Evolutionary conservation across 1,284 basidiomycete species (phyloP), one percentile per base, ranked within the genome.

Genomic region (Volvariella volvacea): DNA sequence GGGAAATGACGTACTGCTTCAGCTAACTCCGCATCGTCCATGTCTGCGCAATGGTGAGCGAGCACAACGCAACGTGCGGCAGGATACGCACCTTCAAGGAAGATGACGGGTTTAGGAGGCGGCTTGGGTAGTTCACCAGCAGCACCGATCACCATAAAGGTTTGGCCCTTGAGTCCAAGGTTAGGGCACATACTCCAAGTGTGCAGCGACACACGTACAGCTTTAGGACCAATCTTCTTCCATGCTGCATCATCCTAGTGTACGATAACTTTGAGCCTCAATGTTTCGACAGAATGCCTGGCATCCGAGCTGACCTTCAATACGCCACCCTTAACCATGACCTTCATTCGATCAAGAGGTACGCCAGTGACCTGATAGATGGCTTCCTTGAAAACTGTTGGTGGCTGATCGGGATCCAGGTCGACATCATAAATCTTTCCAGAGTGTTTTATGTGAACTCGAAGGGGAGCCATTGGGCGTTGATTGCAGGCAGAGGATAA

Each of bases 251-350:
- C 88, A 57, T 96, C 92, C 88, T 92, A 41, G 14, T 28, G 9
- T n/a, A 36, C 6, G 15, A 38, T 19, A 37, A 44, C 39, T 8
- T 28, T 33, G n/a, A 50, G n/a, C 48, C 39, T 50, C 43, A 41
- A 42, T 37, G 38, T 21, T 22, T 33, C n/a, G n/a, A n/a, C n/a
- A n/a, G 56, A 16, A 31, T 30, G 19, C 16, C 48, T n/a, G 21
- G 37, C 30, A 38, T 14, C 16, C 22, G 37, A 39, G 50, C 58
- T 16, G 44, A 85, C 88, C 77, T 92, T 93, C 60, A 96, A 76
- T 54, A 91, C 76, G n/a, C 90, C 90, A 40, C 90, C 90, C 62
- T 96, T 97, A 61, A 95, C 75, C 88, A 97, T 94, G 51, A 98
- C 88, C 66, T 97, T 99, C 88, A 96, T 94, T 41, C 93, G 76